A percentile compares a stretch with the other conserved stretches of the same genome.
phyloP scores from a whole-genome alignment of 306 rosid genomes.

The Malus sieversii region DNA sequence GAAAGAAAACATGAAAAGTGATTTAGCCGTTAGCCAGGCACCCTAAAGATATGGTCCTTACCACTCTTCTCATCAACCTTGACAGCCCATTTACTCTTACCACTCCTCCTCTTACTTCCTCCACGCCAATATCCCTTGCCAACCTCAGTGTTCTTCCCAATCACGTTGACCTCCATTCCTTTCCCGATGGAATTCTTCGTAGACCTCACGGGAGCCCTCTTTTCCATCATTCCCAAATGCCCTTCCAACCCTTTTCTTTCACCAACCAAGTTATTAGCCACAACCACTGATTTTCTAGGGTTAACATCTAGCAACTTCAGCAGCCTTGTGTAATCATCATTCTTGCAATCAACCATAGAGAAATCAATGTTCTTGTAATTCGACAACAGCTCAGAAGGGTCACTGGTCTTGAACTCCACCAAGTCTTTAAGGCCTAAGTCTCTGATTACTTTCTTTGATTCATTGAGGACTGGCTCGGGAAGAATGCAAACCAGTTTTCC shows the following conservation, averaged over 20 bases:
- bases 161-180: slow-evolving; percentile 49
- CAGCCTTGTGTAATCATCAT: slow-evolving; percentile 30
- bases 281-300: slow-evolving; percentile 46
- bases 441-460: slow-evolving; percentile 34
- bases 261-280: slow-evolving; percentile 42
- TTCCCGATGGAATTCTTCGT: slow-evolving; percentile 43
- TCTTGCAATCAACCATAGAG: slow-evolving; percentile 49
- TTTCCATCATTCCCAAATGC: slow-evolving; percentile 23
- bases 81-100: slow-evolving; percentile 47
- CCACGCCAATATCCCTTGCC: slow-evolving; percentile 8
- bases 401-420: slow-evolving; percentile 56
- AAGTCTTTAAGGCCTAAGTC: slow-evolving; percentile 42
- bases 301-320: slow-evolving; percentile 42
- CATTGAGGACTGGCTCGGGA: slow-evolving; percentile 40
- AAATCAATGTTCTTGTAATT: slow-evolving; percentile 52
- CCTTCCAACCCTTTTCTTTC: slow-evolving; percentile 34
- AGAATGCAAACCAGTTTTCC: slow-evolving; percentile 55
- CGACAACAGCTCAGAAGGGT: slow-evolving; percentile 36
- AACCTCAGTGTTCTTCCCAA: slow-evolving; percentile 22
- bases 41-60: slow-evolving; percentile 58
- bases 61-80: slow-evolving; percentile 62
- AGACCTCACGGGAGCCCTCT: slow-evolving; percentile 38
- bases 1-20: background rate
- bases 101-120: slow-evolving; percentile 12
- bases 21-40: slow-evolving; percentile 14